Conservation (phyloP, 2,329 filamentous ascomycete species). For the Talaromyces marneffei region DNA sequence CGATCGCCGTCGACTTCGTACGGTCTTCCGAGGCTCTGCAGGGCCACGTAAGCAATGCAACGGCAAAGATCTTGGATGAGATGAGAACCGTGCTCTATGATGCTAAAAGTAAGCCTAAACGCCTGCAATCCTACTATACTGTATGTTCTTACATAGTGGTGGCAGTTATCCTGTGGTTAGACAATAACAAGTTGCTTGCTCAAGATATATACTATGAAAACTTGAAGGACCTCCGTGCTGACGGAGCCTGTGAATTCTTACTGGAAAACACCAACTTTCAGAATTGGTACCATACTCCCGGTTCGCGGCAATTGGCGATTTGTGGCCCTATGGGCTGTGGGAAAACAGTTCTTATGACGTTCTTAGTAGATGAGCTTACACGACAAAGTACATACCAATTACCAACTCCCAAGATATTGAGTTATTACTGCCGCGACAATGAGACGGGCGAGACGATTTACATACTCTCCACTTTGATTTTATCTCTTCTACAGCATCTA, state of each 20-base stretch:
- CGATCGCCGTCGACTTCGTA: conserved; percentile 24
- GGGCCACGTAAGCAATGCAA: conserved; percentile 23
- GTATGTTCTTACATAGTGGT: conserved; percentile 4
- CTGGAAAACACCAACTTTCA: conserved; percentile 15
- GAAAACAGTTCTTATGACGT: conserved; percentile 19
- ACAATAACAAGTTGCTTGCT: conserved; percentile 15
- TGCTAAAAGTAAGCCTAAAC: conserved; percentile 20
- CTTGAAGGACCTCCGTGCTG: conserved; percentile 12
- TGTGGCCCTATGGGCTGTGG: conserved; percentile 19
- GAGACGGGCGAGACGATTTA: conserved; percentile 19
- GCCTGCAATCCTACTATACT: too few species aligned
- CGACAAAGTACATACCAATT: conserved; percentile 15
- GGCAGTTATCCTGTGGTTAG: conserved; percentile 17
- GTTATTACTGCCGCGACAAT: conserved; percentile 25
- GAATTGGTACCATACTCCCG: conserved; percentile 15
- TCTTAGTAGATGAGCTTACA: conserved; percentile 17
- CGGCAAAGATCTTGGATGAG: too few species aligned
- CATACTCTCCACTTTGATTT: conserved; percentile 18
- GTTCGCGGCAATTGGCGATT: conserved; percentile 16
- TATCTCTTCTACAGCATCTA: conserved; percentile 18
- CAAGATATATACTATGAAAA: conserved; percentile 14
- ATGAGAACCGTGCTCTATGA: conserved; percentile 23
- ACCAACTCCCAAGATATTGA: conserved; percentile 20
- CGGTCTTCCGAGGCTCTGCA: conserved; percentile 21
- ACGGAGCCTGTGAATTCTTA: conserved; percentile 17